phyloP scores from a whole-genome alignment of 495 filamentous ascomycete species.

The Penicillium canariense region DNA sequence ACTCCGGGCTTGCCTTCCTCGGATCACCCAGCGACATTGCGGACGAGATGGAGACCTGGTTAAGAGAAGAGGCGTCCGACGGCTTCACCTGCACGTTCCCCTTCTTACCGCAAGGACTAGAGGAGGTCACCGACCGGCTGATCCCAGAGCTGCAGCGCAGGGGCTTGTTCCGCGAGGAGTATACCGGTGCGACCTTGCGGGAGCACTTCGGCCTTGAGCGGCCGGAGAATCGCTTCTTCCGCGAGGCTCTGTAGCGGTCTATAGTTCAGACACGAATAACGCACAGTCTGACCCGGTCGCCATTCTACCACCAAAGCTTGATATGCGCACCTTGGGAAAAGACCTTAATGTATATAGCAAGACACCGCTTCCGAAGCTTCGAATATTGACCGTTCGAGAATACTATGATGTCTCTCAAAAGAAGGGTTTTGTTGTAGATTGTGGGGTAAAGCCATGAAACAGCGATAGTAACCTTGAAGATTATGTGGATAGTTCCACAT shows the following conservation, averaged over 20 bases:
- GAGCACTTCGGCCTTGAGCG: slow-evolving; percentile 52
- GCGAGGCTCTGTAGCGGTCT: background rate
- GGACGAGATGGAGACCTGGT: slow-evolving; percentile 49
- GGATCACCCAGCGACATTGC: slow-evolving; percentile 49
- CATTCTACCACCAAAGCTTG: too few relatives aligned
- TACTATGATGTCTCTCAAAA: too few relatives aligned
- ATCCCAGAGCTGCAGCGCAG: slow-evolving; percentile 52
- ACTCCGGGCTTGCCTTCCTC: slow-evolving; percentile 51
- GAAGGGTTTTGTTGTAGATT: too few relatives aligned
- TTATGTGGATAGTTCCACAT: background rate
- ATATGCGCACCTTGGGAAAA: too few relatives aligned
- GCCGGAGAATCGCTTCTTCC: slow-evolving; percentile 52
- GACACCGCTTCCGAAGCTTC: too few relatives aligned
- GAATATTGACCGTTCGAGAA: too few relatives aligned
- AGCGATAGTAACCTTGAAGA: too few relatives aligned
- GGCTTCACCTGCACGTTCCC: slow-evolving; percentile 52
- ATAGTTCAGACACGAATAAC: too few relatives aligned
- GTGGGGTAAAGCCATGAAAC: too few relatives aligned
- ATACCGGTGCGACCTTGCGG: slow-evolving; percentile 37
- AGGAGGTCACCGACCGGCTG: slow-evolving; percentile 46
- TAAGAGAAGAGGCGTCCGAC: slow-evolving; percentile 44
- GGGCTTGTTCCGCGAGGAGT: slow-evolving; percentile 50
- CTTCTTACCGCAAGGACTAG: slow-evolving; percentile 51
- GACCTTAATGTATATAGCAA: too few relatives aligned
- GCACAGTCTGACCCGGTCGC: too few relatives aligned